Conservation (phyloP, 495 filamentous ascomycete species). For the Hypomontagnella monticulosa region DNA sequence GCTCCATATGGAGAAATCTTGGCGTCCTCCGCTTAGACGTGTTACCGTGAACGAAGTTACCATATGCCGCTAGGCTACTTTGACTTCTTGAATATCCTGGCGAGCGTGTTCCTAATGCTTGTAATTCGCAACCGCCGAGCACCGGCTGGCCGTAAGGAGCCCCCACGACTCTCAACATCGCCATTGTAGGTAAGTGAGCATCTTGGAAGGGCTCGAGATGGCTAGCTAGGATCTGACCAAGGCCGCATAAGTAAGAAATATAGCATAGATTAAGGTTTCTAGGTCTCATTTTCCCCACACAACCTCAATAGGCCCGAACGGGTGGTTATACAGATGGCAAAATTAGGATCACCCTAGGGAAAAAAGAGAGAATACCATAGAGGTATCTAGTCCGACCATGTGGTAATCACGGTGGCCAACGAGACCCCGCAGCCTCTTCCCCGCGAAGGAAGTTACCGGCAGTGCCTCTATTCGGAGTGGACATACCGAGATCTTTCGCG, state of each 20-base stretch:
- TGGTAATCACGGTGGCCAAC: constrained; percentile 49
- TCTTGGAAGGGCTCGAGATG: constrained; percentile 7
- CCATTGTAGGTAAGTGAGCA: constrained; percentile 1
- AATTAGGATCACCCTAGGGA: constrained; percentile 51
- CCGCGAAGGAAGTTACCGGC: constrained; percentile 45
- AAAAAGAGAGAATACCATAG: constrained; percentile 41
- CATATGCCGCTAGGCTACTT: constrained; percentile 8
- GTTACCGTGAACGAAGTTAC: constrained; percentile 21
- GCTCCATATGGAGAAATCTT: constrained; percentile 42
- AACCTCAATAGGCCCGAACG: constrained; percentile 41
- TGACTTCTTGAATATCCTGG: constrained; percentile 11
- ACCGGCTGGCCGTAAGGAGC: constrained; percentile 1
- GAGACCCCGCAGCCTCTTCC: constrained; percentile 53
- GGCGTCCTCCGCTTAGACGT: constrained; percentile 37
- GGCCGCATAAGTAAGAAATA: constrained; percentile 30
- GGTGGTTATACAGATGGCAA: constrained; percentile 46
- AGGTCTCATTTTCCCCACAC: constrained; percentile 30
- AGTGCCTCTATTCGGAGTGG: constrained; percentile 53
- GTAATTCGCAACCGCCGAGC: background rate
- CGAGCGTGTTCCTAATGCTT: constrained; percentile 9
- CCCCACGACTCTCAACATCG: constrained; percentile 22
- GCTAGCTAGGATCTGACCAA: constrained; percentile 20
- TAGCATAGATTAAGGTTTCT: constrained; percentile 36
- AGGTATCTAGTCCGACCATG: constrained; percentile 40
- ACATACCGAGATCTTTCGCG: constrained; percentile 53